Percentiles rank a stretch among this genome's conserved stretches.
Evolutionary conservation across 306 rosid genomes (phyloP).

Genomic region (Cyclanthera cordifolia): DNA sequence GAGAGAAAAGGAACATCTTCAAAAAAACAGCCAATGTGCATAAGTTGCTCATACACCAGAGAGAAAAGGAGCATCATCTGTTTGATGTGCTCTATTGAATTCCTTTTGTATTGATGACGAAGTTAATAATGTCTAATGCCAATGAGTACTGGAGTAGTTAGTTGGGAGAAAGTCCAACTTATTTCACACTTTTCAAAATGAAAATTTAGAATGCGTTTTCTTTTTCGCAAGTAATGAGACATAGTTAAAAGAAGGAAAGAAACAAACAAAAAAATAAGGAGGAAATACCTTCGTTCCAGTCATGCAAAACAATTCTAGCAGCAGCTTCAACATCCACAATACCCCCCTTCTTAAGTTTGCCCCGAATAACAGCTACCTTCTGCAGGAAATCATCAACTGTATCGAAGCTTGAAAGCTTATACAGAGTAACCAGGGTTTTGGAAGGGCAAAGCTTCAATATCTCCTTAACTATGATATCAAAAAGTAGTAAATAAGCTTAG

Average conservation of each 20-base stretch:
- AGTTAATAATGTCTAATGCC: not conserved
- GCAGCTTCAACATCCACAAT: slow-evolving; percentile 58
- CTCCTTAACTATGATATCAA: slow-evolving; percentile 60
- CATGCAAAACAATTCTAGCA: slow-evolving; percentile 83
- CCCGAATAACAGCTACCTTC: slow-evolving; percentile 78
- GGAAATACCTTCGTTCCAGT: slow-evolving; percentile 81
- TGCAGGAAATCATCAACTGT: slow-evolving; percentile 71
- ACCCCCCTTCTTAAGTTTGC: slow-evolving; percentile 90
- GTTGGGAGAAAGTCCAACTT: not conserved
- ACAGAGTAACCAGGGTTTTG: slow-evolving; percentile 48
- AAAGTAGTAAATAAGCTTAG: slow-evolving; percentile 9
- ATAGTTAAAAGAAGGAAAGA: too few species aligned
- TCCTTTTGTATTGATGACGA: not conserved
- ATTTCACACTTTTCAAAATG: not conserved
- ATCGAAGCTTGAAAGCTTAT: slow-evolving; percentile 72
- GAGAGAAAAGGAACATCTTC: not conserved
- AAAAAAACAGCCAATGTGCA: too few species aligned
- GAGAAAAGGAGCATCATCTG: not conserved
- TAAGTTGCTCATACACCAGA: too few species aligned
- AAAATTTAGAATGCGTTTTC: slow-evolving; percentile 25
- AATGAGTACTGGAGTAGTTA: not conserved
- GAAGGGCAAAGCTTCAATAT: slow-evolving; percentile 79
- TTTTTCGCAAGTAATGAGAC: not conserved
- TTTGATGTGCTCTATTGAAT: not conserved
- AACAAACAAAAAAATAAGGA: not conserved